Percentiles rank a stretch among this genome's conserved stretches.
Evolutionary conservation across 495 filamentous ascomycete genomes (phyloP).

Genomic region (Talaromyces stipitatus): DNA sequence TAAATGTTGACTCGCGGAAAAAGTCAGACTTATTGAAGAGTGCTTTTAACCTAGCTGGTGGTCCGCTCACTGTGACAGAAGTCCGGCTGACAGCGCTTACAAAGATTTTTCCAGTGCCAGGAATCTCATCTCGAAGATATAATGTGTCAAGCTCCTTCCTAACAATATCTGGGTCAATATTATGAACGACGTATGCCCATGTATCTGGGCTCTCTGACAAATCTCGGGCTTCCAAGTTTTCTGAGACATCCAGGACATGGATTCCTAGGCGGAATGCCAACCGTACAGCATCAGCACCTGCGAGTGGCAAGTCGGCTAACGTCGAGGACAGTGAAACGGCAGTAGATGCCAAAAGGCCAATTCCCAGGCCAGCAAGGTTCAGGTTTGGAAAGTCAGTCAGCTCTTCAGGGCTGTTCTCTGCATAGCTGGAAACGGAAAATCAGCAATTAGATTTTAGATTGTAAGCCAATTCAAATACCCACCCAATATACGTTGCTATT

Average conservation of each 20-base stretch:
- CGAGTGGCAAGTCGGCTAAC: conserved; percentile 16
- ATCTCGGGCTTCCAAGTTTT: conserved; percentile 24
- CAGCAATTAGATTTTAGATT: too few species aligned
- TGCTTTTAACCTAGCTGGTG: conserved; percentile 28
- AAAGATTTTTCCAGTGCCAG: conserved; percentile 23
- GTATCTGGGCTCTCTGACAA: conserved; percentile 13
- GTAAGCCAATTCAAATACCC: too few species aligned
- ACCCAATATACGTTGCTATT: conserved; percentile 33
- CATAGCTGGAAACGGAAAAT: conserved; percentile 2
- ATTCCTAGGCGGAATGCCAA: conserved; percentile 31
- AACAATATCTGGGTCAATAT: conserved; percentile 20
- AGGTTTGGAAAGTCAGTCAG: conserved; percentile 13
- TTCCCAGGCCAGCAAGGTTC: conserved; percentile 27
- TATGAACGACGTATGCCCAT: conserved; percentile 36
- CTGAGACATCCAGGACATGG: conserved; percentile 24
- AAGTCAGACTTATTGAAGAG: conserved; percentile 20
- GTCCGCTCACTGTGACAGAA: conserved; percentile 35
- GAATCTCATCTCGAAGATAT: conserved; percentile 3
- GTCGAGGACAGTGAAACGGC: conserved; percentile 27
- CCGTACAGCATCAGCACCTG: conserved; percentile 24
- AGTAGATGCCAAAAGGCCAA: conserved; percentile 28
- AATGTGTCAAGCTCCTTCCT: conserved; percentile 26
- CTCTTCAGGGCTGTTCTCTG: conserved; percentile 15
- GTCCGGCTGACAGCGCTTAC: conserved; percentile 27
- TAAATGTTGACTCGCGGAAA: conserved; percentile 22